Evolutionary conservation across 1,284 basidiomycete genomes (phyloP).

Genomic region (Inonotus obliquus): DNA sequence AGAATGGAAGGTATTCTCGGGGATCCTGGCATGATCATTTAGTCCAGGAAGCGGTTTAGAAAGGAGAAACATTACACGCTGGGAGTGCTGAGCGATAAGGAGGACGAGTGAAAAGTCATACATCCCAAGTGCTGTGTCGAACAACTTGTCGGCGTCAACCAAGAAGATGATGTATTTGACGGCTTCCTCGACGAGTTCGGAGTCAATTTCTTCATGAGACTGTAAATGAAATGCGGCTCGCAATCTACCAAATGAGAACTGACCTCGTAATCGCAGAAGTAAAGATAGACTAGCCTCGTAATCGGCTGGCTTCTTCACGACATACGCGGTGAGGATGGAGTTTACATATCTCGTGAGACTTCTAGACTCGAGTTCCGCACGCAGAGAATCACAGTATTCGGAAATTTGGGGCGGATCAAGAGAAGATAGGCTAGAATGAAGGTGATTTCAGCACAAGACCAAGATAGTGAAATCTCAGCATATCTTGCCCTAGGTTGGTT

Average conservation of each 20-base stretch:
- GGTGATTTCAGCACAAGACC: neutral
- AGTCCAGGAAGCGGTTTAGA: neutral
- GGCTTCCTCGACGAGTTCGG: conserved; percentile 86
- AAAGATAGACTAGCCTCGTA: conserved; percentile 82
- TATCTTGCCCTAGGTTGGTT: conserved; percentile 72
- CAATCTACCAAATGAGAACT: neutral
- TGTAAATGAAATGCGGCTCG: neutral
- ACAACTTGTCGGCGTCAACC: conserved; percentile 88
- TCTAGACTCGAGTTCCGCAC: conserved; percentile 64
- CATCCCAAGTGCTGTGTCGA: conserved; percentile 96
- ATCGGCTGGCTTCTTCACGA: conserved; percentile 89
- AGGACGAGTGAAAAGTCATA: conserved; percentile 96
- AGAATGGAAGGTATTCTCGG: conserved; percentile 95
- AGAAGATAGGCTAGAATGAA: conserved; percentile 48
- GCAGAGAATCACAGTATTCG: conserved; percentile 76
- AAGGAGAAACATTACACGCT: conserved; percentile 59
- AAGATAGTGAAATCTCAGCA: neutral
- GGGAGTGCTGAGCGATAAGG: conserved; percentile 95
- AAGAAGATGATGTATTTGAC: conserved; percentile 99
- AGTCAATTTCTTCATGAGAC: conserved; percentile 52
- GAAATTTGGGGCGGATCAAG: conserved; percentile 57
- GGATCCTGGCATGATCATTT: conserved; percentile 67
- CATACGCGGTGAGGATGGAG: conserved; percentile 88
- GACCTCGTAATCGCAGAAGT: conserved; percentile 77
- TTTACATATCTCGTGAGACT: conserved; percentile 84